Evolutionary conservation across 2,329 filamentous ascomycete genomes (phyloP), one percentile per base, ranked within the genome.

Genomic region (Podosphaera xanthii): DNA sequence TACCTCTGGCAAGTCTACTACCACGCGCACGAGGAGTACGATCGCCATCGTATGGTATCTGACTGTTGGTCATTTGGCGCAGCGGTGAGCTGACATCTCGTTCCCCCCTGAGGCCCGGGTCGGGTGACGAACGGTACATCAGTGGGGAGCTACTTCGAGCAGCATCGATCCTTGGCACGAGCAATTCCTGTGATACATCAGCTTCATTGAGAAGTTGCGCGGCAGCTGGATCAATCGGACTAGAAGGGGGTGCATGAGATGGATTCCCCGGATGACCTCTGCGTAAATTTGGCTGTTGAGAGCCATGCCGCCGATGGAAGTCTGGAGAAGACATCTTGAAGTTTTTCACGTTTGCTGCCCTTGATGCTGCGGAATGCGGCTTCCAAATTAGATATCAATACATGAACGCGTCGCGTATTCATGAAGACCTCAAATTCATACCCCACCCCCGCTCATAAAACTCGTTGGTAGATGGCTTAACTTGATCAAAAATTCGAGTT

Each of bases 61-160:
- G 79, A 9, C 77, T 77, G 57, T 80, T 76, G 53, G 76, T 77
- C 73, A 79, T 77, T 65, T 80, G 78, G 60, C 75, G 72, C 65
- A 83, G 67, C 22, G 80, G 80, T 56, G 80, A 82, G 70, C 77
- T 81, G n/a, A 80, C 75, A 30, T 66, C 67, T 59, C 64, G 60
- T 69, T 70, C 66, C 65, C 60, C 58, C 35, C 63, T 65, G 65
- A 72, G 69, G 62, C 69, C 66, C 66, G 71, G 69, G 66, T 72
- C 68, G 5, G 81, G 79, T 22, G 80, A 83, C 0, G 80, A 83
- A 62, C 76, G 80, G 71, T 83, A 94, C 71, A 87, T 86, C 63
- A 95, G 76, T 48, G 90, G 90, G 60, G 89, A 94, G 3, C 88
- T 92, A 2, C 87, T 91, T 64, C 77, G 74, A 31, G 76, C 71